Percentiles rank a stretch among this genome's conserved stretches.
Conservation (phyloP, 2,329 filamentous ascomycete genomes). For the Ascomycota sp. region DNA sequence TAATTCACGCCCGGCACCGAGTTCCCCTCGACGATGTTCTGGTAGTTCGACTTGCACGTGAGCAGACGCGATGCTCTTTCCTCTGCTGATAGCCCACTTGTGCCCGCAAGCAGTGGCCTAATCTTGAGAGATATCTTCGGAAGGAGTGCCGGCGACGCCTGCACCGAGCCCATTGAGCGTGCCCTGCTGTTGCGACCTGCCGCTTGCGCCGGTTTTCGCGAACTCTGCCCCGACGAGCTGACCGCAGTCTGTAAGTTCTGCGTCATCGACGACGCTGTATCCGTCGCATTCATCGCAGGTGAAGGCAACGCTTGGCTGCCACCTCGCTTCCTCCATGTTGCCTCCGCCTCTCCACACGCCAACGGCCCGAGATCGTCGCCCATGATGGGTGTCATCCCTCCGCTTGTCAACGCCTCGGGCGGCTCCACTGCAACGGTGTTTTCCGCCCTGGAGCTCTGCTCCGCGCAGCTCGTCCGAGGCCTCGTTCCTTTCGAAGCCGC, state of each 20-base stretch:
- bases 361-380: too few relatives aligned
- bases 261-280: conserved; percentile 28
- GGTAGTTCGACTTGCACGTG: conserved; percentile 91
- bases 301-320: too few relatives aligned
- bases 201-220: too few relatives aligned
- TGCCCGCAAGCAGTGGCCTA: conserved; percentile 62
- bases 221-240: conserved; percentile 24
- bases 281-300: too few relatives aligned
- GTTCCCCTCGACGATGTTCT: conserved; percentile 89
- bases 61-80: conserved; percentile 53
- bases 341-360: too few relatives aligned
- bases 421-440: conserved; percentile 41
- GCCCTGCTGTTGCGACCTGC: conserved; percentile 48
- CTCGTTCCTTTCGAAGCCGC: conserved; percentile 32
- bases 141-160: conserved; percentile 69
- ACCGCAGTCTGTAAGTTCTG: conserved; percentile 44
- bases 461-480: conserved; percentile 18
- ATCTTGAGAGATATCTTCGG: conserved; percentile 89
- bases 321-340: too few relatives aligned
- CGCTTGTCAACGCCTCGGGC: conserved; percentile 41
- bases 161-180: conserved; percentile 50
- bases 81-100: conserved; percentile 29
- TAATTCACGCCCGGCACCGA: conserved; percentile 78
- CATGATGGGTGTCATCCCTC: too few relatives aligned
- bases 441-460: conserved; percentile 24